A percentile compares a stretch with the other conserved stretches of the same genome.
These are phyloP conservation scores for Candida patagonica DNA, from an alignment of 805 yeast genomes.

Conservation along the genomic window DNA sequence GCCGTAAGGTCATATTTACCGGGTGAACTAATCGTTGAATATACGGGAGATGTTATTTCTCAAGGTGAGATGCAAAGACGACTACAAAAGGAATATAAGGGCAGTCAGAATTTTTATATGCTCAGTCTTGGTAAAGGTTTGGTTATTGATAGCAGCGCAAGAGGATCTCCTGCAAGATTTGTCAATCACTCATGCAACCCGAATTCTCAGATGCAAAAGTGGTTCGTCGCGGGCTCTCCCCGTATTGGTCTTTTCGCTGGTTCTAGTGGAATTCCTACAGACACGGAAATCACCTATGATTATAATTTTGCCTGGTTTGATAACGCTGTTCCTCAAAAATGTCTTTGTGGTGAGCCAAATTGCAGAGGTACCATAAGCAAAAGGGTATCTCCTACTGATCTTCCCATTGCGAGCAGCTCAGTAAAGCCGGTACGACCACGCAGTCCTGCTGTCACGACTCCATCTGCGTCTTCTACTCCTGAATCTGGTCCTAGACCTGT, in stretches of 20 bases:
- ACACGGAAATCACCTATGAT: conserved; percentile 40
- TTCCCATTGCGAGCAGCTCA: not conserved
- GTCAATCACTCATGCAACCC: conserved; percentile 44
- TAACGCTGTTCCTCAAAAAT: conserved; percentile 35
- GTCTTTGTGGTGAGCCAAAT: conserved; percentile 34
- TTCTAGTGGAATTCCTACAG: conserved; percentile 28
- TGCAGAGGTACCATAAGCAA: conserved; percentile 32
- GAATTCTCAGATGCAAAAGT: conserved; percentile 40
- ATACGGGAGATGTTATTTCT: conserved; percentile 41
- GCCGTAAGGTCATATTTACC: conserved; percentile 31
- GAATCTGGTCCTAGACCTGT: conserved; percentile 1
- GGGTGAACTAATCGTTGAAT: conserved; percentile 37
- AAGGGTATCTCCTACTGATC: not conserved
- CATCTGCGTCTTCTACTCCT: not conserved
- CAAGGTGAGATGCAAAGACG: conserved; percentile 32
- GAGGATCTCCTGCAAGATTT: conserved; percentile 42
- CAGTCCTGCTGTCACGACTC: not conserved
- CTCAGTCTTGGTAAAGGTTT: conserved; percentile 35
- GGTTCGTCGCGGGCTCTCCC: conserved; percentile 38
- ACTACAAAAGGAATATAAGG: conserved; percentile 28
- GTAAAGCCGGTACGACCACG: too few relatives aligned
- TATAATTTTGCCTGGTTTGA: conserved; percentile 40
- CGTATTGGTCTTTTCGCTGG: conserved; percentile 40
- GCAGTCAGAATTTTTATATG: conserved; percentile 32
- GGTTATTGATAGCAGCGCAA: conserved; percentile 36